Conservation (phyloP, 2,329 filamentous ascomycete species). For the Thelonectria discophora region DNA sequence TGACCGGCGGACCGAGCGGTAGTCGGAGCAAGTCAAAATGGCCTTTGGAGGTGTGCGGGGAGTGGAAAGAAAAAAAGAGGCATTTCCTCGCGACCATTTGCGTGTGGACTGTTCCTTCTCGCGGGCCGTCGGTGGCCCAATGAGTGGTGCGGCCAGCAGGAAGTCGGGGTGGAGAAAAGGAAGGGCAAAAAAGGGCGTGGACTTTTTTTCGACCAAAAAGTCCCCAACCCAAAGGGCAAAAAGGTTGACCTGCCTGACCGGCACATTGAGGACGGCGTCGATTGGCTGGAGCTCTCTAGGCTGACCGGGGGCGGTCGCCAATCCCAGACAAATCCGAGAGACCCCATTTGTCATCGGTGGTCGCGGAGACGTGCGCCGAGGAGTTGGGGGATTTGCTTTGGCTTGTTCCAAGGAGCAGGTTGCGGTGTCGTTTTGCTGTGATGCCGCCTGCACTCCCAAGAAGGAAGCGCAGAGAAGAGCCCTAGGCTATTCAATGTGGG, state of each 20-base stretch:
- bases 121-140: slow-evolving; percentile 44
- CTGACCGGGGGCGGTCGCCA: slow-evolving; percentile 4
- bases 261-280: slow-evolving; percentile 19
- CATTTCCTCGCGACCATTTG: slow-evolving; percentile 25
- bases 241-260: slow-evolving; percentile 4
- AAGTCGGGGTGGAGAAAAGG: slow-evolving; percentile 44
- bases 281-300: slow-evolving; percentile 29
- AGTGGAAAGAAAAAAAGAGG: slow-evolving; percentile 20
- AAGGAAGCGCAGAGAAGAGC: background rate
- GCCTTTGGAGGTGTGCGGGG: background rate
- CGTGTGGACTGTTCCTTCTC: slow-evolving; percentile 5
- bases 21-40: slow-evolving; percentile 36
- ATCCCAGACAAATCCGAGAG: slow-evolving; percentile 37
- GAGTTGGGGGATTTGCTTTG: background rate
- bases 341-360: slow-evolving; percentile 41
- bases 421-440: slow-evolving; percentile 6
- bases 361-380: slow-evolving; percentile 35
- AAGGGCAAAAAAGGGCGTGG: too few relatives aligned
- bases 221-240: too few relatives aligned
- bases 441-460: background rate
- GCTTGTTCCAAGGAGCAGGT: background rate
- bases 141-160: slow-evolving; percentile 35
- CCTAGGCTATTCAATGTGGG: slow-evolving; percentile 10
- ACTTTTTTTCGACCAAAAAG: background rate
- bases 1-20: slow-evolving; percentile 40